Percentiles rank a stretch among this genome's conserved stretches.
Conservation (phyloP, 805 yeast genomes). For the Hanseniaspora jakobsenii region DNA sequence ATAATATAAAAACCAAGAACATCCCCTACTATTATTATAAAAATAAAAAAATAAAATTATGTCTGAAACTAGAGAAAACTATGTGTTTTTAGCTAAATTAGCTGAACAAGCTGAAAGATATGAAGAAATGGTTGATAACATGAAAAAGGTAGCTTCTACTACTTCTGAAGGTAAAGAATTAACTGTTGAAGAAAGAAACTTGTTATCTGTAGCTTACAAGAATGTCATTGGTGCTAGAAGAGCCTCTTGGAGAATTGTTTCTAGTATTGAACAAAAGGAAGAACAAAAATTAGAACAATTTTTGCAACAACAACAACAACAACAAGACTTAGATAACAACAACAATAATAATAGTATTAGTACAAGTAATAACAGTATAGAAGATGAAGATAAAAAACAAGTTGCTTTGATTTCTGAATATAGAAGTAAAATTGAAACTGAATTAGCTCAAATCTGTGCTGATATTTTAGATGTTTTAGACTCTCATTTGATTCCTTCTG, state of each 20-base stretch:
- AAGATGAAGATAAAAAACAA: slow-evolving; percentile 48
- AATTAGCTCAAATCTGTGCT: slow-evolving; percentile 84
- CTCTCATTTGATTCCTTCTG: slow-evolving; percentile 82
- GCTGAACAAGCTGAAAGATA: slow-evolving; percentile 99
- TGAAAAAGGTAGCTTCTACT: slow-evolving; percentile 93
- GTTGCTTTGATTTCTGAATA: slow-evolving; percentile 82
- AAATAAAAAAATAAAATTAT: slow-evolving; percentile 28
- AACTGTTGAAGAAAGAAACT: slow-evolving; percentile 94
- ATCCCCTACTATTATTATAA: no score
- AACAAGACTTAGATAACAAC: slow-evolving; percentile 11
- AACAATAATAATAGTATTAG: slow-evolving; percentile 16
- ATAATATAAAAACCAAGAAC: background rate
- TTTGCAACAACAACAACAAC: slow-evolving; percentile 16
- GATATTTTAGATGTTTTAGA: slow-evolving; percentile 82
- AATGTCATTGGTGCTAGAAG: slow-evolving; percentile 98
- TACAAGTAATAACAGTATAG: no score
- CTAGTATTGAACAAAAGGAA: slow-evolving; percentile 96
- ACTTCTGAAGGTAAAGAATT: slow-evolving; percentile 60
- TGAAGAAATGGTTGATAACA: slow-evolving; percentile 97
- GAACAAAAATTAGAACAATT: slow-evolving; percentile 74
- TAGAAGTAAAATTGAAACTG: slow-evolving; percentile 88
- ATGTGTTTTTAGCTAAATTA: slow-evolving; percentile 92
- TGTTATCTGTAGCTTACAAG: slow-evolving; percentile 93
- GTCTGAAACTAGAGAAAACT: slow-evolving; percentile 88
- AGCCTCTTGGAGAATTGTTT: slow-evolving; percentile 98